Evolutionary conservation across 257 asterid species (phyloP), one percentile per base, ranked within the genome.

Genomic region (Plantago ovata): DNA sequence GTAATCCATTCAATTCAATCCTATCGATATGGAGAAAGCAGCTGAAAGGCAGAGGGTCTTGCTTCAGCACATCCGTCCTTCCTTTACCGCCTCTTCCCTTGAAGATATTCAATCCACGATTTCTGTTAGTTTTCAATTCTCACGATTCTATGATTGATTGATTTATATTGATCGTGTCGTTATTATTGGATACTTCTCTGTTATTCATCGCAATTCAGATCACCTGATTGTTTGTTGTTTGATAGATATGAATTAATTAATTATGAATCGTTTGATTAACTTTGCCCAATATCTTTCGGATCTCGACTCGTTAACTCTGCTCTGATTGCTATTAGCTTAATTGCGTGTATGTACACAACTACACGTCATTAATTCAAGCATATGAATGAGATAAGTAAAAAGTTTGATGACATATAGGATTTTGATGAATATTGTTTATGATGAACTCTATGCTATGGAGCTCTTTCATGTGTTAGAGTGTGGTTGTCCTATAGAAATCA

Each of bases 61-160:
- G 70, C 70, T 69, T 32, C 94, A 88, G 69, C 98, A 93, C 53
- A 85, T 93, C 21, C 85, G 79, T 54, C 97, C 98, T 3, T 77
- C 95, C 38, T 76, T 81, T 65, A 74, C 95, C 15, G 74, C 85
- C 12, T 87, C 96, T 53, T 81, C 96, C 8, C 72, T 86, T 19
- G 95, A 88, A 63, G 72, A 82, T 69, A 68, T 86, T 8, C 87
- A 82, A 11, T 84, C 95, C 40, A 77, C 89, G 0, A 44, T 85
- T 52, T 75, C 89, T 21, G 98, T 93, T 45, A 80, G 94, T 61
- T 56, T 54, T 49, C 24, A 40, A 43, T 33, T 33, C 7, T 6
- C 13, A 19, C 32, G 20, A 54, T n/a, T 56, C 16, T 15, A 21
- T 1, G 3, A 10, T 24, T 24, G 32, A n/a, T n/a, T n/a, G n/a